Evolutionary conservation across 371 early-diverging fungal genomes (phyloP), one percentile per base, ranked within the genome.

Genomic region (Actinomortierella wolfii): DNA sequence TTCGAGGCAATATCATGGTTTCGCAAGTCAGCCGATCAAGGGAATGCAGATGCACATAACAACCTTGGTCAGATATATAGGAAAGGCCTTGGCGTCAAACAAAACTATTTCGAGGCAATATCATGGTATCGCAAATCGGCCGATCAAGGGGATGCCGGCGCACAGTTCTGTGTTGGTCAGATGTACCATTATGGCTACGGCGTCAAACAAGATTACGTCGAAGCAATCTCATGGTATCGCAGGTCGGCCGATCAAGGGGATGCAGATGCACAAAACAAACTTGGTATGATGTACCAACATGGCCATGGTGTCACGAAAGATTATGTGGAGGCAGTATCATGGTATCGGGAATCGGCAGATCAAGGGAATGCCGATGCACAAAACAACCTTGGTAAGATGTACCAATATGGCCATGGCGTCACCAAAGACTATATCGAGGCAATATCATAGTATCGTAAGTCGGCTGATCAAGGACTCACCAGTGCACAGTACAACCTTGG

Each of bases 41-140:
- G 83, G 20, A 84, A 86, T 51, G 83, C 87, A 0, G 92, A 91
- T 1, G 88, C 91, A 15, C 88, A 91, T 74, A 92, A 91, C 79
- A 92, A 93, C 49, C 81, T 93, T 46, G 94, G 90, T 0, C 88
- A 92, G 66, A 90, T 91, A 57, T 92, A 91, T 65, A 93, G 93
- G 77, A 89, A 92, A 28, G 95, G 94, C 39, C 79, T 88, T 53
- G 92, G 92, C 25, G 85, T 90, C 7, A 81, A 83, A 50, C 83
- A 84, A 62, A 76, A 90, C 52, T 63, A 86, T 11, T 50, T 64
- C 3, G 78, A 83, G 42, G 94, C 94, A 5, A 84, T 92, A 21
- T 57, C 77, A 46, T 93, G 89, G 88, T 94, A 91, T 74, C 66
- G 65, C 17, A 61, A 79, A 28, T 80, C 93, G 2, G 92, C 95